Evolutionary conservation across 352 stramenopile species (phyloP).

Genomic region (Aphanomyces astaci): DNA sequence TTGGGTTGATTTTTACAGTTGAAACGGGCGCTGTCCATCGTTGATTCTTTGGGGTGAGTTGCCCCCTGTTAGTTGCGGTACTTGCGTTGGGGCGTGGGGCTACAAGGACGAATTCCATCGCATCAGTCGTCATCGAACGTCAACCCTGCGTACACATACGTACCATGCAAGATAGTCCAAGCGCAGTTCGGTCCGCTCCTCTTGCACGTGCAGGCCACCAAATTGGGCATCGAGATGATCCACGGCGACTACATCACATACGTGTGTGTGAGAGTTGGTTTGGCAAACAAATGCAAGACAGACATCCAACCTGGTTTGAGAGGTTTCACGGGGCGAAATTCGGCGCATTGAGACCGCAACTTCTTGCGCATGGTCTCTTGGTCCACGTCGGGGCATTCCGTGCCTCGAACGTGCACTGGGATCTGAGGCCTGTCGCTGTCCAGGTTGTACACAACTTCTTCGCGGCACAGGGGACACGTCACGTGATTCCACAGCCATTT

Average conservation of each 20-base stretch:
- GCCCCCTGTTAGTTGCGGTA: conserved; percentile 12
- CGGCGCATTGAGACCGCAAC: conserved; percentile 11
- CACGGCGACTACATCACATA: not conserved
- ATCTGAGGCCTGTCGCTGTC: not conserved
- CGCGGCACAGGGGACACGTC: conserved; percentile 75
- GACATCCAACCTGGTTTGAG: not conserved
- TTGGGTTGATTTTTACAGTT: not conserved
- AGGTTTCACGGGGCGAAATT: conserved; percentile 15
- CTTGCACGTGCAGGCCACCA: not conserved
- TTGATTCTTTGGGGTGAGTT: not conserved
- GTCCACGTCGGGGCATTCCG: conserved; percentile 5
- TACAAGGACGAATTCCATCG: not conserved
- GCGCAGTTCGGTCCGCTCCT: not conserved
- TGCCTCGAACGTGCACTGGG: conserved; percentile 2
- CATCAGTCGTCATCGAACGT: too few species aligned
- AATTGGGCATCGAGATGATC: conserved; percentile 10
- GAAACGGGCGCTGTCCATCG: not conserved
- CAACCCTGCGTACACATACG: not conserved
- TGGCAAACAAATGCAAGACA: not conserved
- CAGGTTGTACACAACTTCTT: conserved; percentile 37
- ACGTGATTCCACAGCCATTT: conserved; percentile 83
- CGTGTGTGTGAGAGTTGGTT: too few species aligned
- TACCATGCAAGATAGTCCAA: conserved; percentile 17
- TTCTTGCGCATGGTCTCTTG: conserved; percentile 11
- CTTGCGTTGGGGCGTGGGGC: not conserved